Conservation (phyloP, 306 rosid species). For the Cajanus cajan region DNA sequence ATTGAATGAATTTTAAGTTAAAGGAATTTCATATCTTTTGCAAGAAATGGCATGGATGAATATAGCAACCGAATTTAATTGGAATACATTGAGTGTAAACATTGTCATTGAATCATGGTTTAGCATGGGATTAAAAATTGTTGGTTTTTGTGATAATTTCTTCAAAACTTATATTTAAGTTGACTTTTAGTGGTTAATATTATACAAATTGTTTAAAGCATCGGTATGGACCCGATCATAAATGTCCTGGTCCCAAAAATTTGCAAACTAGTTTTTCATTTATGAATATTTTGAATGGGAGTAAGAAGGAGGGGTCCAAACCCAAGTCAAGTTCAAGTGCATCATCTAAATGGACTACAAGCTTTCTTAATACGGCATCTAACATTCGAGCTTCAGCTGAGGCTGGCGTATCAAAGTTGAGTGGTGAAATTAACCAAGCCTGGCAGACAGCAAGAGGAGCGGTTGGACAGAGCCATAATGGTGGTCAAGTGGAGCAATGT, state of each 20-base stretch:
- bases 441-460: slow-evolving; percentile 45
- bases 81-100: background rate
- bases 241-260: slow-evolving; percentile 68
- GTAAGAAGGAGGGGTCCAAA: slow-evolving; percentile 45
- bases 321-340: slow-evolving; percentile 38
- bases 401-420: slow-evolving; percentile 55
- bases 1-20: background rate
- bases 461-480: slow-evolving; percentile 45
- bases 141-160: background rate
- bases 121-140: background rate
- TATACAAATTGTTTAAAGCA: slow-evolving; percentile 68
- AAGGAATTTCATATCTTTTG: background rate
- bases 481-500: slow-evolving; percentile 52
- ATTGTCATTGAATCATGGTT: background rate
- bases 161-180: background rate
- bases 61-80: slow-evolving; percentile 25
- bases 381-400: slow-evolving; percentile 65
- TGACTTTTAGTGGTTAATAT: background rate
- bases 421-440: slow-evolving; percentile 57
- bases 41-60: background rate
- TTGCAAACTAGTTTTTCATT: slow-evolving; percentile 51
- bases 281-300: slow-evolving; percentile 46
- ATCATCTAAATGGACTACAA: slow-evolving; percentile 53
- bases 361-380: slow-evolving; percentile 63
- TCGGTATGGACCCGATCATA: slow-evolving; percentile 70